Percentiles rank a stretch among this genome's conserved stretches.
These are phyloP conservation scores for Sphagnurus paluster DNA, from an alignment of 1,284 basidiomycete species.

Conservation along the genomic window DNA sequence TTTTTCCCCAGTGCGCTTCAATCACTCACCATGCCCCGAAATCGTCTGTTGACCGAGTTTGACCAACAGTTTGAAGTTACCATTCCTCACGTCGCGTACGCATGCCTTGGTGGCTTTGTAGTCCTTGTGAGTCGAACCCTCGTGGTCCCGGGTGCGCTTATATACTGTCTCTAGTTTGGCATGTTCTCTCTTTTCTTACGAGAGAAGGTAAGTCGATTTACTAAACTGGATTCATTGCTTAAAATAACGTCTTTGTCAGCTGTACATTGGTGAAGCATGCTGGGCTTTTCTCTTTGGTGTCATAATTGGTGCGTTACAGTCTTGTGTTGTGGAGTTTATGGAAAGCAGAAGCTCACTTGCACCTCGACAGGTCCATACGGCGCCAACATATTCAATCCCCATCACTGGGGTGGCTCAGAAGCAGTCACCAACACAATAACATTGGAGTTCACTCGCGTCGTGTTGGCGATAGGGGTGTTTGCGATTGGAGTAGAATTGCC, in stretches of 20 bases:
- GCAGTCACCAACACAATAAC: constrained; percentile 71
- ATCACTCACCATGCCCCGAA: neutral
- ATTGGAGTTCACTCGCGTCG: constrained; percentile 92
- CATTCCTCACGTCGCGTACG: constrained; percentile 76
- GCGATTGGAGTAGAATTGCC: constrained; percentile 96
- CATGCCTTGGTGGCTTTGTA: constrained; percentile 82
- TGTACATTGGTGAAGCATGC: constrained; percentile 97
- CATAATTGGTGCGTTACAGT: constrained; percentile 62
- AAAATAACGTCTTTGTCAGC: constrained; percentile 31
- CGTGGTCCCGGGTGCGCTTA: neutral
- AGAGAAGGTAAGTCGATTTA: constrained; percentile 61
- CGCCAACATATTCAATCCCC: constrained; percentile 84
- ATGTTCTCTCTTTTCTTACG: constrained; percentile 94
- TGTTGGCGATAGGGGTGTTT: constrained; percentile 97
- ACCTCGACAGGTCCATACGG: constrained; percentile 73
- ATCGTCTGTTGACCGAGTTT: no score
- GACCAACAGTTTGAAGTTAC: constrained; percentile 74
- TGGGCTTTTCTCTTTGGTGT: constrained; percentile 96
- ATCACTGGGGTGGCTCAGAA: constrained; percentile 70
- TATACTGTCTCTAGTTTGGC: constrained; percentile 67
- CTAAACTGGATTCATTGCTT: neutral
- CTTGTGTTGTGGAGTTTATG: neutral
- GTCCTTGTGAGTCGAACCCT: constrained; percentile 56
- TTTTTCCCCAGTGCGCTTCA: constrained; percentile 22
- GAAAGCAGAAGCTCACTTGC: neutral